Percentiles rank a stretch among this genome's conserved stretches.
Conservation (phyloP, 805 yeast genomes). For the Candida nanaspora region DNA sequence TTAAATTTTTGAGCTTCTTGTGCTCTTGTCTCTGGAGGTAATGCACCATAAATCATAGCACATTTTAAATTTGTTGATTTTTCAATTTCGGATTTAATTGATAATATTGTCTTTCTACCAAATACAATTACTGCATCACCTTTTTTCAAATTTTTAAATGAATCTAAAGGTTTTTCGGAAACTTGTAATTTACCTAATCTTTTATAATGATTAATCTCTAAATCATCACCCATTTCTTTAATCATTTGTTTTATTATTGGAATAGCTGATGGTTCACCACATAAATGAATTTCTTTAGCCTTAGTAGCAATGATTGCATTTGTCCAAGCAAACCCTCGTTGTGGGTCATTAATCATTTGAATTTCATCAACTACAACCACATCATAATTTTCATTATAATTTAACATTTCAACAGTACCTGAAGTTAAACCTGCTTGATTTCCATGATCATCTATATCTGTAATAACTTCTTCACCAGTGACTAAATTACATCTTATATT, state of each 20-base stretch:
- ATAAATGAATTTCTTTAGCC: conserved; percentile 81
- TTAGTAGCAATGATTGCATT: conserved; percentile 79
- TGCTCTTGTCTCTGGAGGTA: conserved; percentile 92
- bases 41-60: conserved; percentile 89
- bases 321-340: conserved; percentile 93
- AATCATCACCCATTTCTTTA: conserved; percentile 68
- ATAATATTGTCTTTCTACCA: conserved; percentile 65
- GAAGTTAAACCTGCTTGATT: conserved; percentile 68
- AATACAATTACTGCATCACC: conserved; percentile 94
- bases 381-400: conserved; percentile 61
- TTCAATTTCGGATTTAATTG: conserved; percentile 65
- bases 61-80: conserved; percentile 54
- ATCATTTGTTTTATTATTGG: conserved; percentile 54
- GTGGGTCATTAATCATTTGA: conserved; percentile 81
- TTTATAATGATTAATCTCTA: conserved; percentile 62
- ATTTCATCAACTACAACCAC: conserved; percentile 92
- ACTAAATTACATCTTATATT: conserved; percentile 72
- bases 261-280: conserved; percentile 91
- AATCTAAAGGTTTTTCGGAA: conserved; percentile 30
- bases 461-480: conserved; percentile 93
- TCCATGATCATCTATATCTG: conserved; percentile 62
- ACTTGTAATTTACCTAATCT: conserved; percentile 69
- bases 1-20: conserved; percentile 79
- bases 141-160: conserved; percentile 33
- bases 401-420: conserved; percentile 92